Conservation (phyloP, 495 filamentous ascomycete species). For the Staphylotrichum tortipilum region DNA sequence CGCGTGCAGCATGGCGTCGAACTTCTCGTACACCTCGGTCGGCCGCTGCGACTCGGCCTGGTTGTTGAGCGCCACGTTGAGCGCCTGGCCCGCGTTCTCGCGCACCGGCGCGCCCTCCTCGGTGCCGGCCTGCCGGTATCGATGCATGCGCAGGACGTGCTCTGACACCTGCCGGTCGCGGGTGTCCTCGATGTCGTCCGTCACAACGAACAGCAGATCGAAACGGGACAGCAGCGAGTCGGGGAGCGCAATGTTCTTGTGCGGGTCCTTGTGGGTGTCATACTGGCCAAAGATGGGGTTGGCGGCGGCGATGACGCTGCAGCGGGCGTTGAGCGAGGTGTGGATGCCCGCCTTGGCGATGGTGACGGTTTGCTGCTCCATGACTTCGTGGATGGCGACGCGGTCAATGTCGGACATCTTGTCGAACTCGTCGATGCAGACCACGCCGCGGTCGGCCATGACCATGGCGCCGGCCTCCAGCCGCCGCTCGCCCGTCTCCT, state of each 20-base stretch:
- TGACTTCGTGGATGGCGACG: constrained; percentile 99
- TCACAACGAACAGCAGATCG: constrained; percentile 95
- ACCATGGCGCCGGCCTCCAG: constrained; percentile 99
- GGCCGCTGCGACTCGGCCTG: constrained; percentile 60
- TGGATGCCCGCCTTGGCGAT: constrained; percentile 99
- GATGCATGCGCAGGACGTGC: constrained; percentile 95
- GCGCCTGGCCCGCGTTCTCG: constrained; percentile 73
- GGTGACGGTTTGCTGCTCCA: constrained; percentile 99
- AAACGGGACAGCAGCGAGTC: constrained; percentile 98
- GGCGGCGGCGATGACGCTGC: constrained; percentile 92
- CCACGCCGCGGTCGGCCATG: constrained; percentile 89
- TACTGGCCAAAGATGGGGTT: constrained; percentile 99
- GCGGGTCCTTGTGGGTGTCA: constrained; percentile 95
- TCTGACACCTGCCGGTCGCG: constrained; percentile 88
- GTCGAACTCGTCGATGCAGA: constrained; percentile 99
- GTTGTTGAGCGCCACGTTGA: constrained; percentile 81
- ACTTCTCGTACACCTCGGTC: constrained; percentile 93
- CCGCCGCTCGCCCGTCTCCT: constrained; percentile 92
- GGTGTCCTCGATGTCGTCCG: constrained; percentile 92
- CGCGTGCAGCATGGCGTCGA: constrained; percentile 89
- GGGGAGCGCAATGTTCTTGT: constrained; percentile 95
- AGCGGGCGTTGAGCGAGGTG: constrained; percentile 93
- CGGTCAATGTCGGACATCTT: constrained; percentile 99
- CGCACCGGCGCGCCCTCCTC: constrained; percentile 95
- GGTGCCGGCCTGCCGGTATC: constrained; percentile 85